Conservation (phyloP, 257 asterid species). For the Solanum peruvianum region DNA sequence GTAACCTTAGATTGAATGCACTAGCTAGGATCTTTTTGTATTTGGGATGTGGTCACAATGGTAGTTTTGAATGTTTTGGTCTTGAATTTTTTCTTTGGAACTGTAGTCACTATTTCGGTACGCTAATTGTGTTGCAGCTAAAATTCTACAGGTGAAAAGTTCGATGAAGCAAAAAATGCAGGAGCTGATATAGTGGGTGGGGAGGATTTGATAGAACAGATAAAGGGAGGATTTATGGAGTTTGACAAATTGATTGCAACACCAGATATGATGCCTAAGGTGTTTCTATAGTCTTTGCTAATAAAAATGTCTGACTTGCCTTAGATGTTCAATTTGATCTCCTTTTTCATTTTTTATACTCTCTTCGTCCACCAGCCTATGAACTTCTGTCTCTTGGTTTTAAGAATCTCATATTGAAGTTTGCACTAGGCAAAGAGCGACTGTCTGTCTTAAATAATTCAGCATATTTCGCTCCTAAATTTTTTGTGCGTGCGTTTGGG, state of each 20-base stretch:
- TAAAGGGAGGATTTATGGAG: constrained; percentile 91
- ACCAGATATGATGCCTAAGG: constrained; percentile 99
- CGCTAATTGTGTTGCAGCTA: constrained; percentile 16
- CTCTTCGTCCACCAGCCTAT: background rate
- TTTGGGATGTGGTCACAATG: background rate
- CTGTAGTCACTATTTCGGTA: background rate
- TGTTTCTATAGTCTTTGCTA: background rate
- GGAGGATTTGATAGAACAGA: constrained; percentile 84
- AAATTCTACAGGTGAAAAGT: constrained; percentile 68
- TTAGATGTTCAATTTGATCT: background rate
- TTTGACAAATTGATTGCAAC: constrained; percentile 95
- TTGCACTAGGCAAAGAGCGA: background rate
- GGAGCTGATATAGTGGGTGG: constrained; percentile 99
- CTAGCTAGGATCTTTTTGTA: background rate
- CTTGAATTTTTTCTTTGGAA: background rate
- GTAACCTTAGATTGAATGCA: background rate
- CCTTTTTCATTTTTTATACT: background rate
- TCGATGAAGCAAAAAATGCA: constrained; percentile 94
- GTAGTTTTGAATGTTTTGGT: background rate
- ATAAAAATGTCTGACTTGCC: background rate
- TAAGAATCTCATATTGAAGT: background rate
- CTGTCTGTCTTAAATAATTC: background rate
- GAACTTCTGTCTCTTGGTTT: background rate
- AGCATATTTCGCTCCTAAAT: background rate
- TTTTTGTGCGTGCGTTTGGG: background rate